Evolutionary conservation across 768 basidiomycete genomes (phyloP), one percentile per base, ranked within the genome.

Genomic region (Phylloporus arenicola): DNA sequence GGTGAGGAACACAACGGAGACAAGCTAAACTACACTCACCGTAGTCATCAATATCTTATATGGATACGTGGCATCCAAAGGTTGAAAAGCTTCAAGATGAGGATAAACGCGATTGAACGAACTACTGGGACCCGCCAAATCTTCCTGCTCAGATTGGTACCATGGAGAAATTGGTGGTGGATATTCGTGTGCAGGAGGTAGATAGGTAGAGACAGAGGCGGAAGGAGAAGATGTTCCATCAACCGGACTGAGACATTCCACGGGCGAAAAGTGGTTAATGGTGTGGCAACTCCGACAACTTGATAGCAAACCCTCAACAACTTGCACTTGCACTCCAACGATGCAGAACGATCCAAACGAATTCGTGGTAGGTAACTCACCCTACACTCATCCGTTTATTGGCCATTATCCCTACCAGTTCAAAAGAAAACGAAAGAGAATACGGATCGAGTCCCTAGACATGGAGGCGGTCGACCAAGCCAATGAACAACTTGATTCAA

Each of bases 381-480:
- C 14, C 2, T 39, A 17, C 29, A 9, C 3, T 38, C 12, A 14
- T 24, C 4, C 9, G 19, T n/a, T 40, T 53, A 20, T 53, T 29
- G 11, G 1, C 22, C 19, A 12, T 22, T 54, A 17, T 53, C 31
- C 3, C 20, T n/a, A 12, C 24, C 31, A 65, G 64, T 57, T 65
- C 31, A 66, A 11, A 55, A 64, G 62, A 53, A 65, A 33, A 46
- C 56, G 64, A 20, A 65, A 57, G 44, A 64, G 64, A 27, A n/a
- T 46, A 12, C 53, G n/a, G 7, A 45, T 43, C 33, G 29, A 45
- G n/a, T 14, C 25, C 30, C 47, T 31, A 35, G 55, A 50, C 34
- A 4, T 24, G 9, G 51, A 45, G 39, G 8, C 41, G 8, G 33
- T 47, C 31, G 29, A 29, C 12, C 42, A 46, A 48, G 20, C 25